A percentile compares a stretch with the other conserved stretches of the same genome.
Evolutionary conservation across 2,329 filamentous ascomycete species (phyloP).

Genomic region (Talaromyces sp.): DNA sequence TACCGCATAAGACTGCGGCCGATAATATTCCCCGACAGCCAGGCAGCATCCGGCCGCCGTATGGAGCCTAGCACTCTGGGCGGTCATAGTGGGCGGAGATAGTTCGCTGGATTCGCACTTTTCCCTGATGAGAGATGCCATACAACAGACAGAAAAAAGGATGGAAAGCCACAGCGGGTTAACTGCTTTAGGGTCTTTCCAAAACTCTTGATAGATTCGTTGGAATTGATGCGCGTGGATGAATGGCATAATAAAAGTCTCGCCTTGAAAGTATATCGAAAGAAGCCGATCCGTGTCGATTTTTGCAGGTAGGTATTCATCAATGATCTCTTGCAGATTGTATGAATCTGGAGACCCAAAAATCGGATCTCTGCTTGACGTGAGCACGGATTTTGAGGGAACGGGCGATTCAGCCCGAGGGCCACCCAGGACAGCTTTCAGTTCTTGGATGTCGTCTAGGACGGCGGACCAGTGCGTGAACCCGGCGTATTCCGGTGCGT

Average conservation of each 20-base stretch:
- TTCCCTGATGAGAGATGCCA: conserved; percentile 4
- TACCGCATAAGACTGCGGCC: conserved; percentile 46
- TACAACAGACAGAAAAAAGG: conserved; percentile 12
- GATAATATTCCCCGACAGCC: conserved; percentile 48
- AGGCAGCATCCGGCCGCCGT: conserved; percentile 31
- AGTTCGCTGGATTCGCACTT: not conserved
- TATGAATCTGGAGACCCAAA: conserved; percentile 3
- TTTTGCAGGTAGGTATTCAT: conserved; percentile 4
- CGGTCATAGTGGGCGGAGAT: not conserved
- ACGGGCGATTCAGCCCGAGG: conserved; percentile 2
- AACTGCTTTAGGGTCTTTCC: conserved; percentile 10
- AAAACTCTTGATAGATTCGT: conserved; percentile 15
- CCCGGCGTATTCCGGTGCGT: not conserved
- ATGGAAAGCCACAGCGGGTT: conserved; percentile 15
- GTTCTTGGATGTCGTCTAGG: conserved; percentile 11
- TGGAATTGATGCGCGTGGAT: conserved; percentile 11
- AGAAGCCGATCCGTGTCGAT: conserved; percentile 4
- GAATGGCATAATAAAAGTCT: conserved; percentile 2
- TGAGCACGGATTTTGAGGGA: not conserved
- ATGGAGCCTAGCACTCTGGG: not conserved
- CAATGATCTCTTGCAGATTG: conserved; percentile 7
- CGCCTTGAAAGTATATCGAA: conserved; percentile 6
- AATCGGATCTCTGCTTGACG: not conserved
- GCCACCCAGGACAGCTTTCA: conserved; percentile 3
- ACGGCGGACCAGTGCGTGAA: conserved; percentile 8